Conservation (phyloP, 202 grass and related monocot species). For the Zoysia matrella region DNA sequence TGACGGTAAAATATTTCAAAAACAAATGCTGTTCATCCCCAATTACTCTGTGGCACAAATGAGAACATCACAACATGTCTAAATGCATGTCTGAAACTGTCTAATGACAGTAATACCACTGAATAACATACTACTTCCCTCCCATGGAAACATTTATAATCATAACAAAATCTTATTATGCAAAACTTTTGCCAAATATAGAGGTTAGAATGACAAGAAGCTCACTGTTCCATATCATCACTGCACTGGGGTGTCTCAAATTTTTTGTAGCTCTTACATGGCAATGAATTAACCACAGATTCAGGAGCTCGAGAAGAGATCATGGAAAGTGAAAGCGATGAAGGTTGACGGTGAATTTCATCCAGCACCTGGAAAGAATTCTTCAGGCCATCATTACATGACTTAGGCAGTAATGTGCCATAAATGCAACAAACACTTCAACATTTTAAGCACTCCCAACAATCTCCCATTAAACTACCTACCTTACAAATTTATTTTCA, state of each 20-base stretch:
- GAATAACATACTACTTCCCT: neutral
- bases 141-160: neutral
- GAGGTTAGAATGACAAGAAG: conserved; percentile 37
- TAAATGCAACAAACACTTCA: conserved; percentile 34
- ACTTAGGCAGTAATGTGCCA: neutral
- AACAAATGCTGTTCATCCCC: neutral
- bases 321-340: conserved; percentile 78
- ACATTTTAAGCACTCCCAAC: conserved; percentile 22
- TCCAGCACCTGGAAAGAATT: conserved; percentile 88
- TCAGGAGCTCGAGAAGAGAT: conserved; percentile 82
- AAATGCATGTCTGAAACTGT: neutral
- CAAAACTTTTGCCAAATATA: conserved; percentile 33
- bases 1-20: conserved; percentile 17
- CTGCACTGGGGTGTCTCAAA: conserved; percentile 53
- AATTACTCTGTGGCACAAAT: neutral
- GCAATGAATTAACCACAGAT: conserved; percentile 85
- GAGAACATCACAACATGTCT: neutral
- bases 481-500: neutral
- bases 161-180: conserved; percentile 24
- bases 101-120: neutral
- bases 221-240: conserved; percentile 96
- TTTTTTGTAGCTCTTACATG: conserved; percentile 86
- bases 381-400: conserved; percentile 21
- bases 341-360: conserved; percentile 96
- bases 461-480: conserved; percentile 9